phyloP scores from a whole-genome alignment of 805 yeast genomes.

The Teunomyces aglyptinius region DNA sequence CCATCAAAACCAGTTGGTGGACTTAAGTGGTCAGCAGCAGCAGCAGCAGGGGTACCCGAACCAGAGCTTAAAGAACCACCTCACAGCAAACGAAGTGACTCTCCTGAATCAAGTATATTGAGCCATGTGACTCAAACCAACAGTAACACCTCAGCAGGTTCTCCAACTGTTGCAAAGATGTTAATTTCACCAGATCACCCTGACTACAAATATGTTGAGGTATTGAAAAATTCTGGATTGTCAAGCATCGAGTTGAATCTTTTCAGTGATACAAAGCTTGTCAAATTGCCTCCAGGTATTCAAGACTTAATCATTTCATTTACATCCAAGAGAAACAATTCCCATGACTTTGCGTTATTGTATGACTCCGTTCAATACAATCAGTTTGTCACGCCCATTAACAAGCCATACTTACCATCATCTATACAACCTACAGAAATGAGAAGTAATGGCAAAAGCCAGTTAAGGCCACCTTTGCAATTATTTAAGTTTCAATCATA shows the following conservation, averaged over 20 bases:
- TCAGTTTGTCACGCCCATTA: conserved; percentile 27
- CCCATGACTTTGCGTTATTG: conserved; percentile 24
- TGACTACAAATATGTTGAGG: conserved; percentile 19
- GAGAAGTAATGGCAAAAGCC: conserved; percentile 1
- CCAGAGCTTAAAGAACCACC: conserved; percentile 4
- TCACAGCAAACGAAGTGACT: conserved; percentile 1
- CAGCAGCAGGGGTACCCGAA: conserved; percentile 37
- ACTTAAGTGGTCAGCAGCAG: conserved; percentile 57
- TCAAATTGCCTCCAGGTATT: conserved; percentile 41
- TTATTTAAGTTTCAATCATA: conserved; percentile 34
- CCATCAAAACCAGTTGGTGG: conserved; percentile 55
- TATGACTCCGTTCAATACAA: conserved; percentile 18
- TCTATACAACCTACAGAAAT: conserved; percentile 12
- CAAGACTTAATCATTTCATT: conserved; percentile 41
- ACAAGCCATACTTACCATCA: conserved; percentile 35
- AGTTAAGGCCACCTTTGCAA: conserved; percentile 33
- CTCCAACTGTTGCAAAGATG: background rate
- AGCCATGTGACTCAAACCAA: background rate
- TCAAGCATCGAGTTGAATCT: conserved; percentile 30
- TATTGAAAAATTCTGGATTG: conserved; percentile 30
- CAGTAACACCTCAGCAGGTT: background rate
- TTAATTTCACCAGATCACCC: conserved; percentile 3
- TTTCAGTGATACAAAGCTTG: conserved; percentile 34
- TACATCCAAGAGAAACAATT: conserved; percentile 30
- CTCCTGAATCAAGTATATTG: conserved; percentile 1